These are phyloP conservation scores for Saturnispora dispora DNA, from an alignment of 805 yeast species.

Conservation along the genomic window DNA sequence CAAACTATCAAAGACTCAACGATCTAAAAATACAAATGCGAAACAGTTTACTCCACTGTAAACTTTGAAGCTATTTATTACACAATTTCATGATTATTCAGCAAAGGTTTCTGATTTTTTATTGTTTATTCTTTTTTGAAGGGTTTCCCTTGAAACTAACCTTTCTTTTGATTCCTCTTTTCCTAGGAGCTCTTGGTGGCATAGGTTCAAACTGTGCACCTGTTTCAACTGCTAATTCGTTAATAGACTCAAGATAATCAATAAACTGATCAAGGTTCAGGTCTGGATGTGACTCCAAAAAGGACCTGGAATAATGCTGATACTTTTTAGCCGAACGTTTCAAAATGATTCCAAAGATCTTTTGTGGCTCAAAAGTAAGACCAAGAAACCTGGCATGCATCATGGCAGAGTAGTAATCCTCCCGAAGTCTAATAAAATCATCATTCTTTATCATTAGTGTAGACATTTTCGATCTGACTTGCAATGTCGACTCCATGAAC, in stretches of 20 bases:
- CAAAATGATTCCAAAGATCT: constrained; percentile 1
- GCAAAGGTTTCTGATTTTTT: neutral
- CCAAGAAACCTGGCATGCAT: neutral
- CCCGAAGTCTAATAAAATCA: constrained; percentile 3
- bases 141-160: neutral
- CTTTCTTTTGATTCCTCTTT: neutral
- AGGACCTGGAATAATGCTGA: neutral
- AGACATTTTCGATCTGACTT: neutral
- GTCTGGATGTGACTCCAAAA: constrained; percentile 1
- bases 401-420: neutral
- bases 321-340: constrained; percentile 4
- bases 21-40: neutral
- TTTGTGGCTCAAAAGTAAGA: neutral
- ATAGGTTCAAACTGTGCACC: constrained; percentile 4
- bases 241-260: constrained; percentile 2
- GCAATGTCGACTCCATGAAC: neutral
- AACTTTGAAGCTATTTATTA: neutral
- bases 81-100: neutral
- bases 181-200: neutral
- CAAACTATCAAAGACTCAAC: neutral
- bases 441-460: neutral
- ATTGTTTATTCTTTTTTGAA: neutral
- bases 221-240: neutral
- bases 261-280: constrained; percentile 1
- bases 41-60: neutral